Base-by-base conservation (phyloP, 371 early-diverging fungal genomes). In the Massospora cicadina region DNA sequence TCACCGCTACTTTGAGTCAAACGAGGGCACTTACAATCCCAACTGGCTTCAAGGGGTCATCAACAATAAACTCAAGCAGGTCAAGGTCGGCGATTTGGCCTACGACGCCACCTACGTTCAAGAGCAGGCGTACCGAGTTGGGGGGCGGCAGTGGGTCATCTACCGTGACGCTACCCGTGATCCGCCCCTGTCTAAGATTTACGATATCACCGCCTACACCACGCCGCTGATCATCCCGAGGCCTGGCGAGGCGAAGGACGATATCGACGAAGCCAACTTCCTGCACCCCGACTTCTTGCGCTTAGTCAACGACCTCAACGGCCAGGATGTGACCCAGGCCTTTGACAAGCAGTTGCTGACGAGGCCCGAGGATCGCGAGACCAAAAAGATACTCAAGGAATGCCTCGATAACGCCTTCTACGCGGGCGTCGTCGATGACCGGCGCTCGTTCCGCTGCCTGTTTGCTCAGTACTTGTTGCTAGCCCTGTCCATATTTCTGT, bases 401-500 rank as follows among this genome's bases (percentile, higher is more conserved):
- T 94, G 95, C 74, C 75, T 96, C 66, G 81, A 87, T 63, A 81
- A 85, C 65, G 74, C 88, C 31, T 93, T 90, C 71, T 90, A 83
- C 70, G 85, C 83, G n/a, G 98, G 96, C 27, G 78, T 83, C 7
- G 74, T 93, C 17, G 96, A 95, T 75, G 75, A 81, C 28, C 84
- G 96, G 65, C 82, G 84, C 65, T 83, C 87, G 0, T 66, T 83
- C 55, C 80, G 79, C 66, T 97, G 98, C 74, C 80, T 83, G 64
- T 87, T 95, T 72, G 85, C 91, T 12, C 85, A 88, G 66, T 91
- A 88, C 71, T 75, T 95, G 17, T 71, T 95, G 31, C 72, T 95
- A 33, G 85, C 79, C 27, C 79, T 87, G 29, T 86, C 96, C 2
- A 74, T 77, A 5, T 74, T 93, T 53, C 70, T 97, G 62, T 87